Percentiles rank a stretch among this genome's conserved stretches.
Evolutionary conservation across 331 rosid species (phyloP).

Genomic region (Dryas integrifolia): DNA sequence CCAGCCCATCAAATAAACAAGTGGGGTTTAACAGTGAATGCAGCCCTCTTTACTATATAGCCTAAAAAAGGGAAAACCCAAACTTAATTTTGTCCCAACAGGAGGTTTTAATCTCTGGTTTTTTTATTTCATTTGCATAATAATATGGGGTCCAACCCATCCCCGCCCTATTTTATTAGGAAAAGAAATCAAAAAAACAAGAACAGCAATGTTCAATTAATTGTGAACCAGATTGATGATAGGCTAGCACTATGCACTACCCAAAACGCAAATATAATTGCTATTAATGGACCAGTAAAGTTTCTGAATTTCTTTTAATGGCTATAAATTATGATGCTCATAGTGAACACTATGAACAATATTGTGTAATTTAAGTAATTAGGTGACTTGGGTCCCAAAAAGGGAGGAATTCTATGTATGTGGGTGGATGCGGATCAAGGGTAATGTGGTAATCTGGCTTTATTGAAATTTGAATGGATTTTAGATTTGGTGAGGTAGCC

Average conservation of each 20-base stretch:
- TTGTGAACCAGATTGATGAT: background rate
- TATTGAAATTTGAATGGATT: slow-evolving; percentile 12
- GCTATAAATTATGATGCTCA: background rate
- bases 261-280: slow-evolving; percentile 13
- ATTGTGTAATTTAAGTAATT: background rate
- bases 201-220: background rate
- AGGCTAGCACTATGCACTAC: background rate
- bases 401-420: too few relatives aligned
- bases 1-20: background rate
- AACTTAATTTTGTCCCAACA: too few relatives aligned
- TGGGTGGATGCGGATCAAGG: background rate
- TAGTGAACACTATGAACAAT: background rate
- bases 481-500: slow-evolving; percentile 1
- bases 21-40: background rate
- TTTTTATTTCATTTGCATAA: background rate
- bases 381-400: background rate
- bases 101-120: background rate
- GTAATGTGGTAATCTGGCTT: background rate
- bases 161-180: too few relatives aligned
- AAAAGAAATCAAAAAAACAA: too few relatives aligned
- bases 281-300: background rate
- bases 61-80: background rate
- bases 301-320: background rate
- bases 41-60: background rate
- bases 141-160: background rate